Conservation (phyloP, 2,329 filamentous ascomycete species). For the Salinomyces thailandicus region DNA sequence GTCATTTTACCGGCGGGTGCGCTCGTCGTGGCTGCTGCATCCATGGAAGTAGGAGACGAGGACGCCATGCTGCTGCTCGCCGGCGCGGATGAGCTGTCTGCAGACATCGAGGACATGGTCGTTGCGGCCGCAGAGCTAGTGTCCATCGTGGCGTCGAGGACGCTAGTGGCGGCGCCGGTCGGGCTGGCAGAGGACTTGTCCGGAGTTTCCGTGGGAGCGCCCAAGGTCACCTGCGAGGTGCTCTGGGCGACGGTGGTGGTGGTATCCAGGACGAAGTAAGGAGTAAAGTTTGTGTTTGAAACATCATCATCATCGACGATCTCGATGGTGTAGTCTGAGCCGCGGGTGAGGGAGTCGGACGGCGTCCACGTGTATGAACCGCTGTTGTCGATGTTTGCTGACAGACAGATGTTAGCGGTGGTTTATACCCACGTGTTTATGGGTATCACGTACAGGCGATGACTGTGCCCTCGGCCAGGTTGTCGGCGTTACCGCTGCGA, state of each 20-base stretch:
- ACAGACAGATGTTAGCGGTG: too few relatives aligned
- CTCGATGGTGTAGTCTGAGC: constrained; percentile 42
- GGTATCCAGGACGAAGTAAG: constrained; percentile 41
- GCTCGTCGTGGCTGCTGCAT: constrained; percentile 1
- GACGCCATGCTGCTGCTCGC: constrained; percentile 1
- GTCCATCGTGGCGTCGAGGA: constrained; percentile 13
- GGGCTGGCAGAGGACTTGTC: constrained; percentile 16
- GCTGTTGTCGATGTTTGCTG: constrained; percentile 39
- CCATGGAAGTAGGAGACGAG: too few relatives aligned
- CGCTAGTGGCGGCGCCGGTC: constrained; percentile 18
- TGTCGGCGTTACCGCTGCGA: constrained; percentile 29
- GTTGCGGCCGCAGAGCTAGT: constrained; percentile 3
- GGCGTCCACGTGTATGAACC: constrained; percentile 42
- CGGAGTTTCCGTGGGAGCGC: constrained; percentile 22
- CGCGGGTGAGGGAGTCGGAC: constrained; percentile 30
- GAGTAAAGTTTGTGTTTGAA: constrained; percentile 41
- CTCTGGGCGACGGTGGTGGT: constrained; percentile 29
- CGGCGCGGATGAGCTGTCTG: not conserved
- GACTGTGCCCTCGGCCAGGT: constrained; percentile 23
- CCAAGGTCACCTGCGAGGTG: constrained; percentile 20
- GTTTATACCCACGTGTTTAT: too few relatives aligned
- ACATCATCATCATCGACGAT: constrained; percentile 40
- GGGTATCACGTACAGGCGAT: constrained; percentile 21
- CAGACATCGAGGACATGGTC: constrained; percentile 1
- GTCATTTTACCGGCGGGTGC: constrained; percentile 1